Evolutionary conservation across 495 filamentous ascomycete genomes (phyloP).

Genomic region (Penicillium daleae): DNA sequence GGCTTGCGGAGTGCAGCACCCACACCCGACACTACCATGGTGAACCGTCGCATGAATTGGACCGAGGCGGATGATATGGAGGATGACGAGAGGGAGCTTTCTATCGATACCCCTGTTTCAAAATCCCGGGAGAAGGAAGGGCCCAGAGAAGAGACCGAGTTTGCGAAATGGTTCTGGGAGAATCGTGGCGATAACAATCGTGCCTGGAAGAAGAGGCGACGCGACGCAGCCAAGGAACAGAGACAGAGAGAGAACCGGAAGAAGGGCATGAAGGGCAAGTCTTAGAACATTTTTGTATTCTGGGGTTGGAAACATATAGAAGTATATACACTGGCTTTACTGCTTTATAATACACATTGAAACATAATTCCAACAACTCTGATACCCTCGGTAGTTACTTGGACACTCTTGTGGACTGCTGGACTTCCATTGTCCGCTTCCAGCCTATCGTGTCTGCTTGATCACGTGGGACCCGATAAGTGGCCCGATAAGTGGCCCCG

Average conservation of each 20-base stretch:
- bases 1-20: constrained; percentile 83
- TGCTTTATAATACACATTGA: background rate
- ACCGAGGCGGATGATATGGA: constrained; percentile 39
- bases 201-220: constrained; percentile 84
- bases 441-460: background rate
- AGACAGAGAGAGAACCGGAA: constrained; percentile 81
- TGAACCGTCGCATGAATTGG: constrained; percentile 45
- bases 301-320: background rate
- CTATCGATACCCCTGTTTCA: constrained; percentile 35
- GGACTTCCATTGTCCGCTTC: background rate
- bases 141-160: constrained; percentile 62
- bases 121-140: constrained; percentile 32
- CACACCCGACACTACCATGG: constrained; percentile 90
- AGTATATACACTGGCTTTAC: background rate
- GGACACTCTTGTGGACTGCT: background rate
- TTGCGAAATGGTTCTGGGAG: constrained; percentile 92
- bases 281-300: constrained; percentile 2
- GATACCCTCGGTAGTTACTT: background rate
- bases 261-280: constrained; percentile 54
- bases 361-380: background rate
- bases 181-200: constrained; percentile 86
- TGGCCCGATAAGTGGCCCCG: constrained; percentile 18
- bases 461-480: constrained; percentile 21
- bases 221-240: constrained; percentile 82
- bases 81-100: constrained; percentile 38